Percentiles rank a stretch among this genome's conserved stretches.
Evolutionary conservation across 1,284 basidiomycete genomes (phyloP).

Genomic region (Acaromyces ingoldii): DNA sequence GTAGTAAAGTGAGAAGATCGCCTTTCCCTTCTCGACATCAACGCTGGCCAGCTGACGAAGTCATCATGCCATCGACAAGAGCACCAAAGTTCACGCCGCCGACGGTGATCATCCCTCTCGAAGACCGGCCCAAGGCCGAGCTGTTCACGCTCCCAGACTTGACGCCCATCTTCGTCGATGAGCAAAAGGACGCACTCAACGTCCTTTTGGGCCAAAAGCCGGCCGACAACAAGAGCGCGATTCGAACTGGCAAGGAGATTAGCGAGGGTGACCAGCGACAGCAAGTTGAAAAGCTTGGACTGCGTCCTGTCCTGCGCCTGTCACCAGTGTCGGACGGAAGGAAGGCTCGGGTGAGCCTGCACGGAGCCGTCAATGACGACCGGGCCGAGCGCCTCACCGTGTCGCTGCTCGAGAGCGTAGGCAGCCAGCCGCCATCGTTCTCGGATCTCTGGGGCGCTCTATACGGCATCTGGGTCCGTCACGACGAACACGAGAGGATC

Average conservation of each 20-base stretch:
- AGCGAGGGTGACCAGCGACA: not conserved
- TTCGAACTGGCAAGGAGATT: not conserved
- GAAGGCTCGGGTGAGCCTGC: slow-evolving; percentile 11
- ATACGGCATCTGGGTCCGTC: slow-evolving; percentile 27
- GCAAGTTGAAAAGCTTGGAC: no score
- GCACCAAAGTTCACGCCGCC: slow-evolving; percentile 4
- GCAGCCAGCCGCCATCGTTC: no score
- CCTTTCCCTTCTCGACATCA: no score
- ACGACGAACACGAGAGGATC: slow-evolving; percentile 16
- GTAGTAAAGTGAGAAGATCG: no score
- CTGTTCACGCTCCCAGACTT: slow-evolving; percentile 9
- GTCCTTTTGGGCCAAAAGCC: not conserved
- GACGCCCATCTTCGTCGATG: slow-evolving; percentile 2
- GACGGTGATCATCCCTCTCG: slow-evolving; percentile 3
- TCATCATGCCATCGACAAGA: not conserved
- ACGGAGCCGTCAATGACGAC: slow-evolving; percentile 23
- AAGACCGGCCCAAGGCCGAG: slow-evolving; percentile 3
- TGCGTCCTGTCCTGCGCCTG: not conserved
- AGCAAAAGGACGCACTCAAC: not conserved
- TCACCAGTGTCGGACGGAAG: not conserved
- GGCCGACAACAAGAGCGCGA: not conserved
- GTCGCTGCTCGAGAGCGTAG: not conserved
- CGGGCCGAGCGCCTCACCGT: slow-evolving; percentile 14
- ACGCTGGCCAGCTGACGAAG: no score
- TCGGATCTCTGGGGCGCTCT: slow-evolving; percentile 17